Percentiles rank a stretch among this genome's conserved stretches.
phyloP scores from a whole-genome alignment of 2,329 filamentous ascomycete species.

The Xylariales sp. region DNA sequence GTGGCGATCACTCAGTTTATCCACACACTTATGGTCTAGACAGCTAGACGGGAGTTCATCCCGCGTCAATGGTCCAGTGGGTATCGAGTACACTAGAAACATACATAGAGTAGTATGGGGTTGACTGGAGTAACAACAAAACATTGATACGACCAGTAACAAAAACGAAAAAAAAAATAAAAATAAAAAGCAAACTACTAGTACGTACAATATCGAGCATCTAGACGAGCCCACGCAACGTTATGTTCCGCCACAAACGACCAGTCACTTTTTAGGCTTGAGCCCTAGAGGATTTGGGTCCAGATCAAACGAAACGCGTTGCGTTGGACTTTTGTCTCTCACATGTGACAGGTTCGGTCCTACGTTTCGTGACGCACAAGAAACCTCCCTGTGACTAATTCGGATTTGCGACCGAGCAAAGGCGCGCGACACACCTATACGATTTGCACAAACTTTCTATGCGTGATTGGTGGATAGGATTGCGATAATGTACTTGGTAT shows the following conservation, averaged over 20 bases:
- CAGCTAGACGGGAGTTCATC: constrained; percentile 21
- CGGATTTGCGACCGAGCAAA: constrained; percentile 9
- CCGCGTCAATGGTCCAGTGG: constrained; percentile 26
- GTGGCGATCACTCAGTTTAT: constrained; percentile 27
- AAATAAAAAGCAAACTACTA: constrained; percentile 3
- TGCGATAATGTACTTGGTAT: constrained; percentile 9
- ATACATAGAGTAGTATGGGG: background rate
- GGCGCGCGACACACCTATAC: constrained; percentile 1
- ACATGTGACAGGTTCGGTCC: constrained; percentile 25
- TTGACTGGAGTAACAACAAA: constrained; percentile 1
- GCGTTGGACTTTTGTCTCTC: background rate
- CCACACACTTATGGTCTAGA: constrained; percentile 17
- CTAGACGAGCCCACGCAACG: constrained; percentile 11
- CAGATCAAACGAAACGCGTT: constrained; percentile 24
- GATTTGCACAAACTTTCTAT: constrained; percentile 5
- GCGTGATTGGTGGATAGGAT: constrained; percentile 10
- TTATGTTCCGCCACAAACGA: constrained; percentile 17
- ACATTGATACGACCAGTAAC: constrained; percentile 18
- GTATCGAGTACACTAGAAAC: constrained; percentile 11
- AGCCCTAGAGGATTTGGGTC: constrained; percentile 4
- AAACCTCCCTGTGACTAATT: constrained; percentile 14
- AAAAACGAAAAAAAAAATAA: background rate
- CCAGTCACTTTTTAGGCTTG: constrained; percentile 22
- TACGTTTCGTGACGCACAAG: constrained; percentile 29
- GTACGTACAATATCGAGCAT: constrained; percentile 1